A percentile compares a stretch with the other conserved stretches of the same genome.
Conservation (phyloP, 2,329 filamentous ascomycete species). For the Scedosporium boydii region DNA sequence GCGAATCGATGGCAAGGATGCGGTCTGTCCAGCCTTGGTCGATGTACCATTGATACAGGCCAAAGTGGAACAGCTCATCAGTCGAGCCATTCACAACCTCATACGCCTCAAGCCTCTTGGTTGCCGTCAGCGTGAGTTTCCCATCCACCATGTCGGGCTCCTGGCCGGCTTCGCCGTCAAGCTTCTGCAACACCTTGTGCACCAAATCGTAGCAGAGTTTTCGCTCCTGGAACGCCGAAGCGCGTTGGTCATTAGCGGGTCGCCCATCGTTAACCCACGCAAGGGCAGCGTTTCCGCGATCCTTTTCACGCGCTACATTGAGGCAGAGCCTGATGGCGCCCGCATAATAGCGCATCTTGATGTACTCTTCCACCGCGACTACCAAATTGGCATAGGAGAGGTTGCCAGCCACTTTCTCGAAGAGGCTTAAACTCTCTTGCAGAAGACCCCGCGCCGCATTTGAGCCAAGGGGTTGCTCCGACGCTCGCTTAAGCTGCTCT, state of each 20-base stretch:
- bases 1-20: constrained; percentile 73
- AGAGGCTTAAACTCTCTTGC: constrained; percentile 80
- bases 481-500: constrained; percentile 82
- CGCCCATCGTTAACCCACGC: constrained; percentile 81
- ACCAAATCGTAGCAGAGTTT: constrained; percentile 80
- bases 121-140: constrained; percentile 63
- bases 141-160: constrained; percentile 72
- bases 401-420: constrained; percentile 78
- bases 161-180: constrained; percentile 60
- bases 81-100: constrained; percentile 77
- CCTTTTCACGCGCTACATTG: constrained; percentile 71
- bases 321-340: constrained; percentile 85
- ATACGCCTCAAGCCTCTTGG: constrained; percentile 80
- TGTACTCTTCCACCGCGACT: constrained; percentile 69
- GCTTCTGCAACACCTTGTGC: constrained; percentile 65
- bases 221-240: constrained; percentile 57
- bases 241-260: constrained; percentile 61
- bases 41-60: constrained; percentile 98
- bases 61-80: constrained; percentile 91
- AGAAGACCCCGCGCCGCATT: constrained; percentile 71
- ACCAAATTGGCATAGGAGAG: constrained; percentile 74
- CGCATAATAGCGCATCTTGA: constrained; percentile 78
- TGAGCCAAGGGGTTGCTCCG: constrained; percentile 65
- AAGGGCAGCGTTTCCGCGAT: constrained; percentile 77
- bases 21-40: constrained; percentile 74